Evolutionary conservation across 495 filamentous ascomycete species (phyloP), one percentile per base, ranked within the genome.

Genomic region (Penicillium coffeae): DNA sequence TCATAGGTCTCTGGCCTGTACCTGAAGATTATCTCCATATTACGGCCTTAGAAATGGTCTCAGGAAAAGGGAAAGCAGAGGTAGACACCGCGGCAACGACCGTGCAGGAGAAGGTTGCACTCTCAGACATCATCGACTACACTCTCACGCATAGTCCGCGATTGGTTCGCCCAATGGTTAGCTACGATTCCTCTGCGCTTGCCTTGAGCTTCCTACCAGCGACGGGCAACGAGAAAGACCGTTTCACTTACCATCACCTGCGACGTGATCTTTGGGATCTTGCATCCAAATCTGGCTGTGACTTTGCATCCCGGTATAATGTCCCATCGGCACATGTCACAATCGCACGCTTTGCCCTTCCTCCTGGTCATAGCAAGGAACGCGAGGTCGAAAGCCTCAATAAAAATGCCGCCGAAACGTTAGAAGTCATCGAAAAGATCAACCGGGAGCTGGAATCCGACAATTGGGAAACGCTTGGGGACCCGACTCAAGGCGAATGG

Each of bases 291-390:
- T 73, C 78, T 2, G 86, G 86, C 0, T 74, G 89, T 7, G 63
- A 66, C 8, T 73, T 95, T 12, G 78, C 65, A 13, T 85, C 84
- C 22, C 77, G 92, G 46, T 98, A 96, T 66, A 80, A 86, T 1
- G 87, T 94, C 8, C 90, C 89, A 3, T 89, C 86, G 34, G 86
- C 88, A 6, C 92, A 98, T 71, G 75, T 96, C 51, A 96, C 92
- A 0, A 77, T 96, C 51, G 90, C 77, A 2, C 77, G 92, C 3
- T 95, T 90, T 59, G 75, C 94, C 32, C 76, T 73, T 7, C 74
- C 82, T 25, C 56, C 62, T 22, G 79, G 75, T 36, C n/a, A 44
- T 4, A 49, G 53, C 42, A 54, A 63, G 15, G 49, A 45, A 47
- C 65, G 51, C 3, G 56, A 42, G 5, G 14, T 34, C 8, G 39